Percentiles rank a stretch among this genome's conserved stretches.
Conservation (phyloP, 257 asterid species). For the Orobanche coerulescens region DNA sequence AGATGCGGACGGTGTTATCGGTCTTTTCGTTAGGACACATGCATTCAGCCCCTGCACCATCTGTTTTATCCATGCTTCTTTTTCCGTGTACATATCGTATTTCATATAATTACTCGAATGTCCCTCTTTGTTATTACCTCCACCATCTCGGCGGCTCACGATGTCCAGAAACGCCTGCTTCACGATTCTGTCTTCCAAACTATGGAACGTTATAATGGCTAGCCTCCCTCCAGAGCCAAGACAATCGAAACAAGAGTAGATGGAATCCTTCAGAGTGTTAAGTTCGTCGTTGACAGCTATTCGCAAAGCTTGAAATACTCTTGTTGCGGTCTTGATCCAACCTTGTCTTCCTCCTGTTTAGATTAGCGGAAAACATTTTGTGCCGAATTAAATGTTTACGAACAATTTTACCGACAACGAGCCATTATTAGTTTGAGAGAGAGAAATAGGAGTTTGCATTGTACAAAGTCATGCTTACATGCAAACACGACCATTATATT, state of each 20-base stretch:
- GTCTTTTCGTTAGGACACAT: conserved; percentile 75
- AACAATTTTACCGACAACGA: not conserved
- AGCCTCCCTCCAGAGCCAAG: conserved; percentile 88
- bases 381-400: not conserved
- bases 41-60: conserved; percentile 48
- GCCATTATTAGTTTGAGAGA: not conserved
- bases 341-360: conserved; percentile 89
- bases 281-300: conserved; percentile 97
- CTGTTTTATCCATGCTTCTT: conserved; percentile 75
- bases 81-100: conserved; percentile 21
- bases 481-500: not conserved
- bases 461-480: not conserved
- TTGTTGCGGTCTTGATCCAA: conserved; percentile 94
- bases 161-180: conserved; percentile 78
- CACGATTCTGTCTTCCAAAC: conserved; percentile 93
- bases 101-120: conserved; percentile 3
- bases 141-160: conserved; percentile 29
- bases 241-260: conserved; percentile 48
- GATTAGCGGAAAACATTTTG: not conserved
- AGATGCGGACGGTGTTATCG: conserved; percentile 73
- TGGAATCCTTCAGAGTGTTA: conserved; percentile 59
- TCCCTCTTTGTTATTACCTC: conserved; percentile 15
- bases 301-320: conserved; percentile 88
- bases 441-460: not conserved
- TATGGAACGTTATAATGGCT: conserved; percentile 86